phyloP scores from a whole-genome alignment of 345 rosid species.

The Populus simonii region DNA sequence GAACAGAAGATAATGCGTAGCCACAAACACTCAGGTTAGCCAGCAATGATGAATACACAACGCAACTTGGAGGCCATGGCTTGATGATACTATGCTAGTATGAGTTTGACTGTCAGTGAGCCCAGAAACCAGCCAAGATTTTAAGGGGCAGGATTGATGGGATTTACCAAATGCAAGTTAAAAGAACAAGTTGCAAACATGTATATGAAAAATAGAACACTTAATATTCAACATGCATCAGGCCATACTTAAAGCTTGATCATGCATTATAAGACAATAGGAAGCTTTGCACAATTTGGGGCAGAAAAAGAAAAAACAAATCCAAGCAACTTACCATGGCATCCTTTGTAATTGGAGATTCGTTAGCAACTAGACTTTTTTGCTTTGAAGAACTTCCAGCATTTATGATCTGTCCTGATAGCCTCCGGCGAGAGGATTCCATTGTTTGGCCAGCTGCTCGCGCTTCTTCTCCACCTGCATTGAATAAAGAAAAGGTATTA shows the following conservation, averaged over 20 bases:
- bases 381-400: slow-evolving; percentile 64
- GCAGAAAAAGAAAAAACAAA: background rate
- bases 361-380: slow-evolving; percentile 54
- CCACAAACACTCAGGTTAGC: background rate
- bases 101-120: background rate
- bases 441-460: slow-evolving; percentile 45
- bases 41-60: background rate
- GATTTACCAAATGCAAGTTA: background rate
- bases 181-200: background rate
- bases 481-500: background rate
- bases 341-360: slow-evolving; percentile 48
- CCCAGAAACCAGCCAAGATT: no score
- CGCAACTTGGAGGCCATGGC: background rate
- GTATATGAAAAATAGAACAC: background rate
- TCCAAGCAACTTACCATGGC: slow-evolving; percentile 44
- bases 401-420: slow-evolving; percentile 57
- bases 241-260: background rate
- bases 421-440: slow-evolving; percentile 69
- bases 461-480: slow-evolving; percentile 47
- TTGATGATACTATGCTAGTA: background rate
- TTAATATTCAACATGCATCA: background rate
- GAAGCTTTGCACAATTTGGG: background rate
- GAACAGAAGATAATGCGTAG: background rate
- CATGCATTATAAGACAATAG: background rate
- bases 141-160: background rate